Conservation (phyloP, 2,329 filamentous ascomycete genomes). For the Nothomitra cinnamomea region DNA sequence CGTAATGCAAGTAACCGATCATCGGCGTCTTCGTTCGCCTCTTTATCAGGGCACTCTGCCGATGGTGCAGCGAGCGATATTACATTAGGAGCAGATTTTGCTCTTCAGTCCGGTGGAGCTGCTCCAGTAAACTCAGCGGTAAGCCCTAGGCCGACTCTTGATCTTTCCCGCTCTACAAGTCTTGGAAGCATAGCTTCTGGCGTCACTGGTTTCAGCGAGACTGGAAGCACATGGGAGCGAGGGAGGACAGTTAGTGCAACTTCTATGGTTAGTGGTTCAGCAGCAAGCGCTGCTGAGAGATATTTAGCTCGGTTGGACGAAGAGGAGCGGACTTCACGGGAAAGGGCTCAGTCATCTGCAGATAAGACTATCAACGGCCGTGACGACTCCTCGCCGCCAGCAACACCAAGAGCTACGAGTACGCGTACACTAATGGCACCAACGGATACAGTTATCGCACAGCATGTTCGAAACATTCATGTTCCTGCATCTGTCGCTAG, state of each 20-base stretch:
- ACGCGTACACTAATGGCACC: conserved; percentile 39
- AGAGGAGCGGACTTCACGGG: conserved; percentile 30
- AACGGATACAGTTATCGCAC: conserved; percentile 75
- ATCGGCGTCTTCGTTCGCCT: conserved; percentile 38
- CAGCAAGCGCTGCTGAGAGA: conserved; percentile 24
- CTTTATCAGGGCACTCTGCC: conserved; percentile 26
- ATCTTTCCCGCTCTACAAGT: conserved; percentile 60
- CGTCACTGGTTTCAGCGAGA: conserved; percentile 36
- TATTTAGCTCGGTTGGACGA: conserved; percentile 42
- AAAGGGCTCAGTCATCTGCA: conserved; percentile 33
- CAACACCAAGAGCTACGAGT: conserved; percentile 51
- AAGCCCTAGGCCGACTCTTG: conserved; percentile 20
- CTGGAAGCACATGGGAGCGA: conserved; percentile 18
- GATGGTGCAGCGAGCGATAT: conserved; percentile 52
- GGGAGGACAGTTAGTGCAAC: conserved; percentile 21
- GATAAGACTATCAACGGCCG: conserved; percentile 18
- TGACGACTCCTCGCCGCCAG: conserved; percentile 25
- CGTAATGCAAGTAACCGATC: conserved; percentile 40
- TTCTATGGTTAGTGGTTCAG: conserved; percentile 9
- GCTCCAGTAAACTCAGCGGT: conserved; percentile 27
- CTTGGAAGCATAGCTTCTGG: conserved; percentile 80
- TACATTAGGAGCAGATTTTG: conserved; percentile 62
- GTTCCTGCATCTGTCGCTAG: conserved; percentile 77
- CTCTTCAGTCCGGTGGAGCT: conserved; percentile 66
- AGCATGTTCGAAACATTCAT: conserved; percentile 77